Conservation (phyloP, 1,139 yeast species). For the Taphrina betulina region DNA sequence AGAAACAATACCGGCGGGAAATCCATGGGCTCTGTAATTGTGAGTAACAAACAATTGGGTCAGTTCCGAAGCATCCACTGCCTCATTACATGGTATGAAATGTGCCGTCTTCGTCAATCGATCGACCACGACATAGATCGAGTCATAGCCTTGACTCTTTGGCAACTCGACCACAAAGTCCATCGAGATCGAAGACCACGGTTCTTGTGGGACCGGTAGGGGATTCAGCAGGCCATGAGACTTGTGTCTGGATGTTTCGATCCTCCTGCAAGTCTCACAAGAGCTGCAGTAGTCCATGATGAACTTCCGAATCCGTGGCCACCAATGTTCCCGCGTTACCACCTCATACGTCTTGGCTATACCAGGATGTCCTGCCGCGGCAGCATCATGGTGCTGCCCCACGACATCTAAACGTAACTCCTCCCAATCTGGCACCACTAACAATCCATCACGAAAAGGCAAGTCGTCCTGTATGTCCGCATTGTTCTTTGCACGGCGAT, state of each 20-base stretch:
- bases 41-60: not conserved
- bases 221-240: constrained; percentile 29
- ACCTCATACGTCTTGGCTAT: not conserved
- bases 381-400: too few species aligned
- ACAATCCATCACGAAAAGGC: too few species aligned
- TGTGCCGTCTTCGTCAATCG: constrained; percentile 31
- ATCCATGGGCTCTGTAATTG: not conserved
- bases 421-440: too few species aligned
- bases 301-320: constrained; percentile 8
- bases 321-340: not conserved
- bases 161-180: constrained; percentile 32
- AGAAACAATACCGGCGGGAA: constrained; percentile 13
- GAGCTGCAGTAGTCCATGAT: constrained; percentile 1
- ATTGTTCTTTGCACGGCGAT: too few species aligned
- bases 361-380: not conserved
- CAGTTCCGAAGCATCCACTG: not conserved
- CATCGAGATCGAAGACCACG: constrained; percentile 31
- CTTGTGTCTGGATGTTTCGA: not conserved
- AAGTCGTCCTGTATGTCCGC: too few species aligned
- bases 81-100: constrained; percentile 1
- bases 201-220: constrained; percentile 12
- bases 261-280: constrained; percentile 21
- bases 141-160: constrained; percentile 14
- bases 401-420: not conserved
- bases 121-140: constrained; percentile 26